Evolutionary conservation across 192 early-diverging fungal genomes (phyloP).

Genomic region (Lobosporangium transversale): DNA sequence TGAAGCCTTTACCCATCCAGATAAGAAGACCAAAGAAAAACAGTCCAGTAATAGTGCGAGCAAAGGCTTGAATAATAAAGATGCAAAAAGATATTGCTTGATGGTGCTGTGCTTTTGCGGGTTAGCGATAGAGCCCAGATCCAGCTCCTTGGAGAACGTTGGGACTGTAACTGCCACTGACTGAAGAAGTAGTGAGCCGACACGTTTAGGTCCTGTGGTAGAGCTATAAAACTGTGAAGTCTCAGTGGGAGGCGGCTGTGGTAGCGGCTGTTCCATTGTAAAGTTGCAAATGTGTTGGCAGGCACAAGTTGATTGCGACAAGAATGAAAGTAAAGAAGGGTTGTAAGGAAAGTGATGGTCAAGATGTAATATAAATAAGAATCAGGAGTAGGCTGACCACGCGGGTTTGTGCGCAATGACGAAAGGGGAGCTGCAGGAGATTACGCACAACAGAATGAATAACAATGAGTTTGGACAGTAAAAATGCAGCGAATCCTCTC

Average conservation of each 20-base stretch:
- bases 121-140: constrained; percentile 35
- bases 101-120: constrained; percentile 29
- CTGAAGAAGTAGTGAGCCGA: constrained; percentile 34
- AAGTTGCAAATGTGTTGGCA: not conserved
- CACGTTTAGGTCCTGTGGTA: constrained; percentile 14
- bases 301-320: not conserved
- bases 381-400: too few species aligned
- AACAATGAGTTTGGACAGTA: too few species aligned
- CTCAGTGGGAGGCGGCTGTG: constrained; percentile 18
- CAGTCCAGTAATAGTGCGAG: constrained; percentile 28
- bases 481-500: too few species aligned
- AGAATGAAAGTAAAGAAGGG: not conserved
- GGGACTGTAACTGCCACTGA: constrained; percentile 24
- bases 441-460: too few species aligned
- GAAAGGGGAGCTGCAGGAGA: too few species aligned
- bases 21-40: constrained; percentile 24
- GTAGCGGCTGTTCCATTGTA: constrained; percentile 21
- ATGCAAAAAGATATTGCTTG: constrained; percentile 47
- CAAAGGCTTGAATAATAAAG: constrained; percentile 37
- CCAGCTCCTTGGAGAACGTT: constrained; percentile 36
- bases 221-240: constrained; percentile 17
- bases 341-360: too few species aligned
- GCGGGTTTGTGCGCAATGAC: too few species aligned
- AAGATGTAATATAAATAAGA: too few species aligned
- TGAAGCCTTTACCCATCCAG: constrained; percentile 17